These are phyloP conservation scores for Beauveria caledonica DNA, from an alignment of 2,329 filamentous ascomycete species.

Conservation along the genomic window DNA sequence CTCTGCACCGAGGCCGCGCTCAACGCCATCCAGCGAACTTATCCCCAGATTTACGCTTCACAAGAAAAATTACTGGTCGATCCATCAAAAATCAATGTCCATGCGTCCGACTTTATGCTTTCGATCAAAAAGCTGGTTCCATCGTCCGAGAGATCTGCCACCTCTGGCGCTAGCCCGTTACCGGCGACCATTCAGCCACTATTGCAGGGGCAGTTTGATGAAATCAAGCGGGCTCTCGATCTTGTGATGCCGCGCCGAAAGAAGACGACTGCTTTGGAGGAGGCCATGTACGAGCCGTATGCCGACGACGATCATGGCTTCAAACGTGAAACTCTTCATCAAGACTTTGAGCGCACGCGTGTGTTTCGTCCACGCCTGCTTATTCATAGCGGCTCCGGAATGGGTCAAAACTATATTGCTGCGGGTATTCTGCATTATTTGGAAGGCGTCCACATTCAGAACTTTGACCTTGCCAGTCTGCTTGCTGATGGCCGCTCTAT, in stretches of 20 bases:
- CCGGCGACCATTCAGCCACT: conserved; percentile 75
- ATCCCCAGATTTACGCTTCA: conserved; percentile 91
- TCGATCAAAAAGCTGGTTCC: conserved; percentile 94
- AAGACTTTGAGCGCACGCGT: conserved; percentile 78
- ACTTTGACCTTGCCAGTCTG: conserved; percentile 83
- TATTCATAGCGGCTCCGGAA: conserved; percentile 72
- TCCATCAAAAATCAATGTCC: conserved; percentile 72
- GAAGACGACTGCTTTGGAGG: conserved; percentile 80
- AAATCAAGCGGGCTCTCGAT: conserved; percentile 63
- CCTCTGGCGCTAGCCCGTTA: conserved; percentile 74
- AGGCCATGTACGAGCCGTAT: conserved; percentile 85
- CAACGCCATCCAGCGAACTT: conserved; percentile 91
- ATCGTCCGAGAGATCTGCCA: conserved; percentile 83
- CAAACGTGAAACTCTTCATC: conserved; percentile 64
- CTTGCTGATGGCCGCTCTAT: conserved; percentile 74
- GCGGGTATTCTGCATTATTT: conserved; percentile 82
- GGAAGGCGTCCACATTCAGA: conserved; percentile 89
- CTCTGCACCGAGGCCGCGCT: conserved; percentile 92
- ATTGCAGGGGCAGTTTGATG: conserved; percentile 60
- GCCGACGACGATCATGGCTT: conserved; percentile 78
- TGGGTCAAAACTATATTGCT: conserved; percentile 89
- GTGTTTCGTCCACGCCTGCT: conserved; percentile 84
- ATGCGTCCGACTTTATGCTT: conserved; percentile 93
- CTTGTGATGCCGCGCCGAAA: conserved; percentile 77
- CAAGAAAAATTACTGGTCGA: conserved; percentile 86